Base-by-base conservation (phyloP, 1,284 basidiomycete species). In the Boletellus sp. region DNA sequence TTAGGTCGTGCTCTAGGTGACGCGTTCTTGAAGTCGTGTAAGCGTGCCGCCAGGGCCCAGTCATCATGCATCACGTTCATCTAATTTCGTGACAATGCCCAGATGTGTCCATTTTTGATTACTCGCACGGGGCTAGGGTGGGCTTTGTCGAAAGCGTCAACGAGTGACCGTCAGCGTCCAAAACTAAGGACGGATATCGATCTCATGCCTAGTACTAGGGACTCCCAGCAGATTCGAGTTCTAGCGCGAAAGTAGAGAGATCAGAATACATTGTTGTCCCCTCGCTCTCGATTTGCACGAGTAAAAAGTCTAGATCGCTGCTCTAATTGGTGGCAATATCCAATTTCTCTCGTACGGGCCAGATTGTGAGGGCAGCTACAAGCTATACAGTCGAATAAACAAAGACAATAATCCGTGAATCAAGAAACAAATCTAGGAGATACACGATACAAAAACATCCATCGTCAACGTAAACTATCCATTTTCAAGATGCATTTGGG, bases 21-120 rank as follows among this genome's bases (percentile, higher is more conserved):
- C 60, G 81, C 82, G 56, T 91, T 92, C 68, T 60, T 86, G 36
- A 88, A 87, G 69, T 82, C 78, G 30, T 85, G 83, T 82, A 56
- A 62, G 80, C 69, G 13, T 2, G 10, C 26, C 21, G n/a, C 16
- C n/a, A 26, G 13, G 11, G 33, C 38, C 32, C 12, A 22, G 24
- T 55, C n/a, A 54, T 16, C 24, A n/a, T n/a, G n/a, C n/a, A n/a
- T n/a, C 26, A 7, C 2, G 11, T 2, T 12, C 11, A 8, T 38
- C 44, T 54, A 39, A 52, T 28, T 28, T 28, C 11, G 26, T 43
- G 50, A 40, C 37, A 47, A 49, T 41, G 39, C 8, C 3, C 56
- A 83, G 82, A 80, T 78, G 82, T 85, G 59, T 74, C 78, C 18
- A 70, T 78, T 18, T 85, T 77, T 59, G 82, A 86, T 63, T 83